Evolutionary conservation across 495 filamentous ascomycete genomes (phyloP).

Genomic region (Friedmanniomyces endolithicus): DNA sequence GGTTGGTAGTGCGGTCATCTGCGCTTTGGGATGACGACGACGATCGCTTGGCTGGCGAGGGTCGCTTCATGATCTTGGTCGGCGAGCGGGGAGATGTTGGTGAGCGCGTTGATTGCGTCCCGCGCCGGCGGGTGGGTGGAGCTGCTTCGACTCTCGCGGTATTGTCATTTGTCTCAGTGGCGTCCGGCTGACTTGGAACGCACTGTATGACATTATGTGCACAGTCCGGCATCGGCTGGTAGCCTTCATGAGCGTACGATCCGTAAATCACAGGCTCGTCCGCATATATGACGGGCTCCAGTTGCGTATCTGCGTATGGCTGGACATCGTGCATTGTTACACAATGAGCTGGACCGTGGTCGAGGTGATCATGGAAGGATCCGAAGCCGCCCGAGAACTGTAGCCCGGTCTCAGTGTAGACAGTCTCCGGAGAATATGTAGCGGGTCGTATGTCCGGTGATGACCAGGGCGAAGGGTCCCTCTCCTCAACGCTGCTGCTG

Average conservation of each 20-base stretch:
- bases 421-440: background rate
- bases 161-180: background rate
- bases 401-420: background rate
- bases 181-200: background rate
- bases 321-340: constrained; percentile 13
- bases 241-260: constrained; percentile 7
- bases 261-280: constrained; percentile 7
- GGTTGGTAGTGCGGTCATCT: background rate
- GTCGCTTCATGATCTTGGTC: constrained; percentile 3
- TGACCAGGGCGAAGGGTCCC: background rate
- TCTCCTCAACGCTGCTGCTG: constrained; percentile 8
- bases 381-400: background rate
- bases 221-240: constrained; percentile 6
- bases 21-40: constrained; percentile 2
- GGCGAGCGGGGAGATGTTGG: background rate
- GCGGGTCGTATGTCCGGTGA: constrained; percentile 1
- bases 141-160: background rate
- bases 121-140: constrained; percentile 1
- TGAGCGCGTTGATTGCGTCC: background rate
- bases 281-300: background rate
- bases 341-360: background rate
- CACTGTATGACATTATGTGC: background rate
- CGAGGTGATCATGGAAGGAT: background rate
- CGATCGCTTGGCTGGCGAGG: background rate
- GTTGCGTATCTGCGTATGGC: constrained; percentile 5